These are phyloP conservation scores for Aspergillus hancockii DNA, from an alignment of 495 filamentous ascomycete species.

Conservation along the genomic window DNA sequence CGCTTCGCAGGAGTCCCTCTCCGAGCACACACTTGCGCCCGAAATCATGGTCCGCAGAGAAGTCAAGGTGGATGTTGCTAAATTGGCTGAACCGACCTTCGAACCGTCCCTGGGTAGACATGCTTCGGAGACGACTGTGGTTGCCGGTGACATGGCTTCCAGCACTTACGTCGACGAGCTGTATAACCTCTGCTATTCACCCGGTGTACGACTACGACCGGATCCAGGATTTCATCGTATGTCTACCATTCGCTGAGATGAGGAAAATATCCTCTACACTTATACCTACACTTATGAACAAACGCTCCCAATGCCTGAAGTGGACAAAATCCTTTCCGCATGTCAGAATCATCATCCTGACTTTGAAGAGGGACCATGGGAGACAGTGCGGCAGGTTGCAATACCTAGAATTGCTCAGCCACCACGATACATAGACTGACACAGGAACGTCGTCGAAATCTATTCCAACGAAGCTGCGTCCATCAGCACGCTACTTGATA, in stretches of 20 bases:
- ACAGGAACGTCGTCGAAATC: no score
- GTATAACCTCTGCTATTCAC: constrained; percentile 44
- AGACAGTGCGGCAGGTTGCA: no score
- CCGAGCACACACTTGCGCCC: constrained; percentile 33
- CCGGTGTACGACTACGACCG: constrained; percentile 34
- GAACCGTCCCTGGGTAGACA: constrained; percentile 24
- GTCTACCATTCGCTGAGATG: not conserved
- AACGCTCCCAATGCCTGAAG: not conserved
- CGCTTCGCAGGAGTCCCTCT: constrained; percentile 33
- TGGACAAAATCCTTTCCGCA: not conserved
- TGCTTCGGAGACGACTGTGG: constrained; percentile 32
- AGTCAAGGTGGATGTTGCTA: constrained; percentile 51
- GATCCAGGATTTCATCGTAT: constrained; percentile 22
- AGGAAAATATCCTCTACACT: not conserved
- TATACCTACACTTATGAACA: not conserved
- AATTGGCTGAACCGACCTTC: constrained; percentile 31
- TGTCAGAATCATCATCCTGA: not conserved
- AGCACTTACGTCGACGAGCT: constrained; percentile 46
- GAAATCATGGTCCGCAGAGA: constrained; percentile 58
- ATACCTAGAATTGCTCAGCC: no score
- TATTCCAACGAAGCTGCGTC: no score
- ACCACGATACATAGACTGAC: no score
- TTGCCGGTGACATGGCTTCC: constrained; percentile 30
- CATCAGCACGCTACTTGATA: no score
- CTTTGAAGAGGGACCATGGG: no score